Conservation (phyloP, 805 yeast genomes). For the Yamadazyma paraphyllophila region DNA sequence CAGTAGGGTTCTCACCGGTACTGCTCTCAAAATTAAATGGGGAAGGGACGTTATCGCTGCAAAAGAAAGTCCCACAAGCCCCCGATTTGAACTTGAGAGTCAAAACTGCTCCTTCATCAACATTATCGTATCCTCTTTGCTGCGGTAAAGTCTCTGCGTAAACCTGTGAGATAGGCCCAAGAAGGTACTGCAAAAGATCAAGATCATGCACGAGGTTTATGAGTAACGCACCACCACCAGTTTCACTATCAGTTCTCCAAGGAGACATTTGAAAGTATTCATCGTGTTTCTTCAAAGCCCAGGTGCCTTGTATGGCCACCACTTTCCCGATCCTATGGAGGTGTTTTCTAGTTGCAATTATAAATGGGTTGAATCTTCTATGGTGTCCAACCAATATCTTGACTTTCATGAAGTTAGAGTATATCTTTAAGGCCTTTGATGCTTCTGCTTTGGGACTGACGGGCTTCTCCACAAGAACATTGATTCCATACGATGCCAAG, state of each 20-base stretch:
- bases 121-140: constrained; percentile 27
- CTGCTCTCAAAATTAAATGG: constrained; percentile 43
- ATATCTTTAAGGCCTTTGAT: constrained; percentile 31
- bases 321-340: constrained; percentile 29
- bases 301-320: constrained; percentile 40
- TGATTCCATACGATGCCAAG: constrained; percentile 35
- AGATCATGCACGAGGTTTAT: constrained; percentile 43
- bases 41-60: constrained; percentile 40
- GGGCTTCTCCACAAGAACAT: constrained; percentile 41
- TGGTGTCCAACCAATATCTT: constrained; percentile 42
- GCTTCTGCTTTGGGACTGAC: constrained; percentile 34
- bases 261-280: constrained; percentile 34
- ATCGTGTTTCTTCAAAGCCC: constrained; percentile 38
- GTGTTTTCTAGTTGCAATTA: constrained; percentile 35
- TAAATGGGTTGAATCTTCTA: constrained; percentile 42
- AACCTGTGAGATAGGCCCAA: constrained; percentile 39
- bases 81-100: constrained; percentile 38
- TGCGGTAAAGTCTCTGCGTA: constrained; percentile 37
- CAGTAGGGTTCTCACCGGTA: constrained; percentile 44
- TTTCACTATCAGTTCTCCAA: constrained; percentile 34
- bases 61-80: constrained; percentile 39
- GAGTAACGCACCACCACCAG: constrained; percentile 41
- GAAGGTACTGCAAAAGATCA: constrained; percentile 38
- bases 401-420: constrained; percentile 20
- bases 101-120: constrained; percentile 43